Evolutionary conservation across 768 basidiomycete genomes (phyloP).

Genomic region (Tephrocybe sp.): DNA sequence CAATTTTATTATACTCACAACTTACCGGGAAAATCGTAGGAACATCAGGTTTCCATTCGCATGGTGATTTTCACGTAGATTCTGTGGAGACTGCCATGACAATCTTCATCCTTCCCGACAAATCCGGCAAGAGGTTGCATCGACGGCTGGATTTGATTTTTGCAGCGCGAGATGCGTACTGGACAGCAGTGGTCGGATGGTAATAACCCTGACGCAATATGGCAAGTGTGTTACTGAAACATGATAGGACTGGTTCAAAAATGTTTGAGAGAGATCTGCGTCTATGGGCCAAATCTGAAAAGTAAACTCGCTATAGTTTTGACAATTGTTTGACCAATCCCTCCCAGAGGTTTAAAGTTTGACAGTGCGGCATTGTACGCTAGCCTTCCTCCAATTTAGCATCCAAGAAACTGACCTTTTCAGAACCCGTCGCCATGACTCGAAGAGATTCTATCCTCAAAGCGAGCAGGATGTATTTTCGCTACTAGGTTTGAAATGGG

Average conservation of each 20-base stretch:
- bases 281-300: constrained; percentile 67
- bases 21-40: too few species aligned
- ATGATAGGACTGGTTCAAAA: constrained; percentile 76
- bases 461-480: constrained; percentile 76
- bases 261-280: constrained; percentile 89
- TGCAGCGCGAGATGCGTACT: constrained; percentile 73
- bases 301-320: constrained; percentile 31
- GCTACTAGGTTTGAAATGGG: constrained; percentile 65
- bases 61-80: constrained; percentile 67
- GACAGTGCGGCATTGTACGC: constrained; percentile 80
- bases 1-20: too few species aligned
- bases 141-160: constrained; percentile 86
- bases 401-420: background rate
- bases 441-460: constrained; percentile 55
- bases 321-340: too few species aligned
- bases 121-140: constrained; percentile 38
- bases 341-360: constrained; percentile 71
- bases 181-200: constrained; percentile 92
- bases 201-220: constrained; percentile 25
- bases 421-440: constrained; percentile 67
- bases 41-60: constrained; percentile 49
- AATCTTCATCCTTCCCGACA: constrained; percentile 65
- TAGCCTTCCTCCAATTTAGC: background rate
- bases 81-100: constrained; percentile 84
- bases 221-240: background rate